These are phyloP conservation scores for Paramecium sonneborni DNA, from an alignment of 73 alveolate species.

Conservation along the genomic window DNA sequence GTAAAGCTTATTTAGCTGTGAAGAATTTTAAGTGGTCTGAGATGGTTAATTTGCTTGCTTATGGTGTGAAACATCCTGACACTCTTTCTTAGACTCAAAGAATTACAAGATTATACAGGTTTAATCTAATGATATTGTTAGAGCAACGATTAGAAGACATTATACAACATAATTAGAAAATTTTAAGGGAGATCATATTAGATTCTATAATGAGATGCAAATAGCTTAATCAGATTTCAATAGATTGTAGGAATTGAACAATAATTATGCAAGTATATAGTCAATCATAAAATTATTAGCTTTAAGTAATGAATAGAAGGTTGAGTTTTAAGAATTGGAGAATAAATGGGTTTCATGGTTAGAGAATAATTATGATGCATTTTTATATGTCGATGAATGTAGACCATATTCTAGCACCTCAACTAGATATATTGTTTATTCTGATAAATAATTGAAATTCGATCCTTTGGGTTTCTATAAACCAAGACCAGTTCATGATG, in stretches of 20 bases:
- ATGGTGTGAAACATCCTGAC: conserved; percentile 62
- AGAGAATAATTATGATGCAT: conserved; percentile 36
- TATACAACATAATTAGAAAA: conserved; percentile 43
- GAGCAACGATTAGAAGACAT: conserved; percentile 61
- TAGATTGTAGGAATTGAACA: conserved; percentile 30
- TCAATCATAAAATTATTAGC: not conserved
- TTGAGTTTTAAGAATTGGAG: not conserved
- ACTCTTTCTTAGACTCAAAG: conserved; percentile 33
- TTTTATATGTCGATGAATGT: conserved; percentile 59
- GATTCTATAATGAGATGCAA: conserved; percentile 25
- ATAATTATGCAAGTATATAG: conserved; percentile 1
- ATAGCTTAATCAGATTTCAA: conserved; percentile 44
- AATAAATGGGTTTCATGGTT: conserved; percentile 36
- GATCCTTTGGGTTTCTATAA: conserved; percentile 65
- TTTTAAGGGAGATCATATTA: conserved; percentile 5
- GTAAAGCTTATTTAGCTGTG: conserved; percentile 64
- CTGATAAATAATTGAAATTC: conserved; percentile 40
- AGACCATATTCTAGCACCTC: conserved; percentile 66
- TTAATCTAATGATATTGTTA: not conserved
- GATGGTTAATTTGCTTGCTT: conserved; percentile 57
- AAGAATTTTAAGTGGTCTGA: conserved; percentile 67
- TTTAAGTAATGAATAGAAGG: not conserved
- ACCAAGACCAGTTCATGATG: conserved; percentile 54
- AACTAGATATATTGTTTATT: conserved; percentile 47
- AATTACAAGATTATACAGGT: conserved; percentile 64